Evolutionary conservation across 169 alveolate species (phyloP), one percentile per base, ranked within the genome.

Genomic region (Cryptosporidium xiaoi): DNA sequence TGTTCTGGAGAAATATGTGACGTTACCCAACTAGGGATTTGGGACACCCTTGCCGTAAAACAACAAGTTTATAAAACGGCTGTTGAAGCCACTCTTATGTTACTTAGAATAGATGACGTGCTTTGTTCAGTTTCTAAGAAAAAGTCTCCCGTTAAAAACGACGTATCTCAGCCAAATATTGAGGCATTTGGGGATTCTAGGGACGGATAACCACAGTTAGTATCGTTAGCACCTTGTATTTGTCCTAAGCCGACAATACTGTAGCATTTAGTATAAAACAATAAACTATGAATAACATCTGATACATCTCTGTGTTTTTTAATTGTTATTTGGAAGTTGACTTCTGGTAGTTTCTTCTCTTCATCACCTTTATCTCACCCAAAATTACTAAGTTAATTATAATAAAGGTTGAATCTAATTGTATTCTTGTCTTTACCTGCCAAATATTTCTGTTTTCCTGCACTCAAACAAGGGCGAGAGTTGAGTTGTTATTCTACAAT

Each of bases 91-190:
- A 96, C 97, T 5, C 90, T 95, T 58, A 96, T 97, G 99, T 90
- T 97, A 24, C 91, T 98, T 68, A 94, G 99, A 68, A 98, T 98
- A 56, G 99, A 98, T 91, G 99, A 97, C 90, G 97, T 98, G 18
- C 98, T 98, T 64, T 92, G 97, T 48, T 98, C 99, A 0, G 94
- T 97, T 27, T 91, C 95, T 15, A 96, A 96, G 90, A 83, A 92
- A 50, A 66, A 56, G 53, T 34, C 58, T 48, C 87, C 69, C 1
- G 83, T 69, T n/a, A 53, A 77, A 27, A 40, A 31, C 51, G 64
- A 77, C 3, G 10, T 77, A 20, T 58, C 50, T 20, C 87, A 77
- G 16, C 77, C 71, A 13, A 62, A 58, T 24, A 29, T 77, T 55
- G 87, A 58, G 65, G 58, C 87, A 10, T 77, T 77, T 31, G 87